A percentile compares a stretch with the other conserved stretches of the same genome.
These are phyloP conservation scores for Blastomyces emzantsi DNA, from an alignment of 2,329 filamentous ascomycete species.

Conservation along the genomic window DNA sequence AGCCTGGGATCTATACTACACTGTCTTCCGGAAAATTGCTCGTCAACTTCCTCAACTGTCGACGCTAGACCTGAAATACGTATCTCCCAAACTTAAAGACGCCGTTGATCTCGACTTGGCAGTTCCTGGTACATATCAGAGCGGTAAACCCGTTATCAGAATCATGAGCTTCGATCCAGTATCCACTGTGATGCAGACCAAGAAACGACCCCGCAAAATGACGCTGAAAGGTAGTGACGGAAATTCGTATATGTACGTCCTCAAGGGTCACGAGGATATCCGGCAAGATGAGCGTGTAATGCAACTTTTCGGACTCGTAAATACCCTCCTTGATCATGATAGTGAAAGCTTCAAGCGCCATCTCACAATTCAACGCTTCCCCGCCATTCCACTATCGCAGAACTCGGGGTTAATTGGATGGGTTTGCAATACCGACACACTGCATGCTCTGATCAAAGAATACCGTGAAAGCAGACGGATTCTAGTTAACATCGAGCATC, in stretches of 20 bases:
- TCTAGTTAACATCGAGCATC: slow-evolving; percentile 95
- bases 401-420: slow-evolving; percentile 92
- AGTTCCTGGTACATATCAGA: slow-evolving; percentile 90
- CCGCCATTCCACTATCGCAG: slow-evolving; percentile 93
- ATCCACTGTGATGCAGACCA: slow-evolving; percentile 88
- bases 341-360: slow-evolving; percentile 96
- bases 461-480: slow-evolving; percentile 98
- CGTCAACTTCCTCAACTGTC: slow-evolving; percentile 89
- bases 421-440: slow-evolving; percentile 94
- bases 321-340: slow-evolving; percentile 87
- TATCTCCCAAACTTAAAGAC: slow-evolving; percentile 84
- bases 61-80: slow-evolving; percentile 88
- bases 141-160: slow-evolving; percentile 65
- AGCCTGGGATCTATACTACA: slow-evolving; percentile 98
- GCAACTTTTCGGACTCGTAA: slow-evolving; percentile 97
- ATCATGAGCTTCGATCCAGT: slow-evolving; percentile 88
- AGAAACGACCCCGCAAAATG: slow-evolving; percentile 88
- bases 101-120: slow-evolving; percentile 82
- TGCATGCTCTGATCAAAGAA: slow-evolving; percentile 93
- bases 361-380: slow-evolving; percentile 90
- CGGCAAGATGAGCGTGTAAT: slow-evolving; percentile 98
- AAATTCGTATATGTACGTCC: slow-evolving; percentile 71
- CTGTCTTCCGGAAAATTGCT: slow-evolving; percentile 92
- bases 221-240: slow-evolving; percentile 85
- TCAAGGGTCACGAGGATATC: slow-evolving; percentile 99